Evolutionary conservation across 768 basidiomycete species (phyloP).

Genomic region (Calocybe indica): DNA sequence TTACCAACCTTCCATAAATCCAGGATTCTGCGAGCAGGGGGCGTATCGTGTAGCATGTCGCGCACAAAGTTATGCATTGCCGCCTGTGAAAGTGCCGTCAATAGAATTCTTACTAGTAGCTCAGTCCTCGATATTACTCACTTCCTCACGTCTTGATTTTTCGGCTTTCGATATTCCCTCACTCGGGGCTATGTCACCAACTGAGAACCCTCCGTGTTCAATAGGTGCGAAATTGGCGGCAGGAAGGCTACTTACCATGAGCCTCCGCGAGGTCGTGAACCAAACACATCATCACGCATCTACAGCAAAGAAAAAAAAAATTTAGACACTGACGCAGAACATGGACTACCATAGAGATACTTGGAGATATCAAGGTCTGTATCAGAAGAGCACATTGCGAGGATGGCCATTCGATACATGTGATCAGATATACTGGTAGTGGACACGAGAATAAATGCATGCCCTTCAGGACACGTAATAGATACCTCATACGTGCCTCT

Average conservation of each 20-base stretch:
- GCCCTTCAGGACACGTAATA: background rate
- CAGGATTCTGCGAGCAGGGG: conserved; percentile 62
- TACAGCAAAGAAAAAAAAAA: conserved; percentile 13
- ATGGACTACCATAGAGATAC: conserved; percentile 31
- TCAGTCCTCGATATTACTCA: conserved; percentile 19
- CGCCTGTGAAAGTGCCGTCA: conserved; percentile 35
- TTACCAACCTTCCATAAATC: conserved; percentile 63
- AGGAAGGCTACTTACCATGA: conserved; percentile 45
- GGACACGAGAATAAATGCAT: background rate
- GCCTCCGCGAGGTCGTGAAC: conserved; percentile 98
- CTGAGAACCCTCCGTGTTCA: conserved; percentile 27
- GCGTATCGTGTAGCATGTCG: conserved; percentile 79
- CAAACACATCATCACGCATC: conserved; percentile 84
- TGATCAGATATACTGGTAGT: conserved; percentile 80
- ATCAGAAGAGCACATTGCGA: conserved; percentile 85
- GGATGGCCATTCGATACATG: conserved; percentile 96
- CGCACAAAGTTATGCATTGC: conserved; percentile 89
- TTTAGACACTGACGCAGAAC: too few relatives aligned
- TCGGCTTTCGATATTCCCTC: conserved; percentile 81
- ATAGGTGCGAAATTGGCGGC: background rate
- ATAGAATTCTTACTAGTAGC: background rate
- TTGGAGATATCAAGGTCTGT: conserved; percentile 64
- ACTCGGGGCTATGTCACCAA: conserved; percentile 90
- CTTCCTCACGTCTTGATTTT: conserved; percentile 73
- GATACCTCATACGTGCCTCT: conserved; percentile 50